These are phyloP conservation scores for Calonectria pseudoreteaudii DNA, from an alignment of 2,329 filamentous ascomycete species.

Conservation along the genomic window DNA sequence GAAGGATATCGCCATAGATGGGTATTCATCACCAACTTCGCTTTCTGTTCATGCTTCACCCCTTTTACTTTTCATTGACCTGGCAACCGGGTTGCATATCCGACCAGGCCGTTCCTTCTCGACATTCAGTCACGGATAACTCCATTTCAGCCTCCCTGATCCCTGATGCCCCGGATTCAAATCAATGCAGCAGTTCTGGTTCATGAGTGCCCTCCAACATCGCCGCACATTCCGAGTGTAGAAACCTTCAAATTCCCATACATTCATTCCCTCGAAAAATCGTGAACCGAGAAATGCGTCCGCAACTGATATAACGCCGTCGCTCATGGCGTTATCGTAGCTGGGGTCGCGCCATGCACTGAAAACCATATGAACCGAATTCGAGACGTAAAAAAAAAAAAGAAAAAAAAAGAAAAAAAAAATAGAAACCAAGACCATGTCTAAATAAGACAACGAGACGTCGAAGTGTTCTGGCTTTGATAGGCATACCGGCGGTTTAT, in stretches of 20 bases:
- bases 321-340: constrained; percentile 28
- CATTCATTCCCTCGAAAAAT: constrained; percentile 30
- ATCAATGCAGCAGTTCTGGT: constrained; percentile 22
- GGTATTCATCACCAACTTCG: constrained; percentile 21
- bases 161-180: constrained; percentile 20
- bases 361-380: constrained; percentile 37
- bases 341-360: constrained; percentile 24
- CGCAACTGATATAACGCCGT: constrained; percentile 34
- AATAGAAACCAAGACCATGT: constrained; percentile 15
- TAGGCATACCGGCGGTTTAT: not conserved
- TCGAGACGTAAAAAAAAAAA: constrained; percentile 27
- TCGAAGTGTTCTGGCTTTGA: constrained; percentile 22
- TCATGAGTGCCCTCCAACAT: constrained; percentile 23
- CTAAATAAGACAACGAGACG: constrained; percentile 19
- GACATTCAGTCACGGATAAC: constrained; percentile 20
- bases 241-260: constrained; percentile 30
- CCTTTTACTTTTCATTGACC: constrained; percentile 15
- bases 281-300: constrained; percentile 32
- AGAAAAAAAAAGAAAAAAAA: no score
- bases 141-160: constrained; percentile 14
- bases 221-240: constrained; percentile 25
- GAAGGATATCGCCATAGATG: constrained; percentile 29
- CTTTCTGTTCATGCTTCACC: constrained; percentile 8
- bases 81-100: constrained; percentile 15
- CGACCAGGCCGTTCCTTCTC: constrained; percentile 11